Conservation (phyloP, 2,329 filamentous ascomycete species). For the Tolypocladium guangdongense region DNA sequence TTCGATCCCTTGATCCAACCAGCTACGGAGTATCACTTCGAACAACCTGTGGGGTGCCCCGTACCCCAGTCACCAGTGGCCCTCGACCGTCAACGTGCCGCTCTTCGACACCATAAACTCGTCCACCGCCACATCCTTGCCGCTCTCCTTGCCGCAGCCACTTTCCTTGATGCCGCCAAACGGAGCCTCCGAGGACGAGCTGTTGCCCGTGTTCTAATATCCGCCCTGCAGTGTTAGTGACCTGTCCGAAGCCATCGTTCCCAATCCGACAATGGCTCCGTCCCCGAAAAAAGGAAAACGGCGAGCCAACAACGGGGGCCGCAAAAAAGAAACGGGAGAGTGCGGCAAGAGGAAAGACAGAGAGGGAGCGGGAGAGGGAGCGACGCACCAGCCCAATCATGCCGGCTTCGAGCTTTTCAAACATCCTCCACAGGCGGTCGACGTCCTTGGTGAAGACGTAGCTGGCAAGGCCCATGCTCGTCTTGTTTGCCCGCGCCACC, state of each 20-base stretch:
- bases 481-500: conserved; percentile 51
- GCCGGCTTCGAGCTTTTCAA: conserved; percentile 36
- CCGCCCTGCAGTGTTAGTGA: neutral
- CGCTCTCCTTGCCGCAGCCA: conserved; percentile 35
- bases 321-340: neutral
- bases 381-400: conserved; percentile 25
- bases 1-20: neutral
- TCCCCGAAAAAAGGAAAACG: neutral
- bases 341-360: neutral
- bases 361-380: neutral
- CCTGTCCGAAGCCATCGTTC: neutral
- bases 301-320: neutral
- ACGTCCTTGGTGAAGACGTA: conserved; percentile 53
- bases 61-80: conserved; percentile 3
- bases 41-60: too few species aligned
- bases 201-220: conserved; percentile 26
- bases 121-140: conserved; percentile 35
- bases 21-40: too few species aligned
- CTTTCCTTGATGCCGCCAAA: conserved; percentile 39
- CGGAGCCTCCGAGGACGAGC: conserved; percentile 30
- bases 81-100: conserved; percentile 29
- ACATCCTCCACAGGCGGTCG: conserved; percentile 29
- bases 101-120: conserved; percentile 36
- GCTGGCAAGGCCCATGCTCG: conserved; percentile 59
- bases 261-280: neutral